A percentile compares a stretch with the other conserved stretches of the same genome.
Conservation (phyloP, 352 stramenopile species). For the Pilasporangium apinafurcum region DNA sequence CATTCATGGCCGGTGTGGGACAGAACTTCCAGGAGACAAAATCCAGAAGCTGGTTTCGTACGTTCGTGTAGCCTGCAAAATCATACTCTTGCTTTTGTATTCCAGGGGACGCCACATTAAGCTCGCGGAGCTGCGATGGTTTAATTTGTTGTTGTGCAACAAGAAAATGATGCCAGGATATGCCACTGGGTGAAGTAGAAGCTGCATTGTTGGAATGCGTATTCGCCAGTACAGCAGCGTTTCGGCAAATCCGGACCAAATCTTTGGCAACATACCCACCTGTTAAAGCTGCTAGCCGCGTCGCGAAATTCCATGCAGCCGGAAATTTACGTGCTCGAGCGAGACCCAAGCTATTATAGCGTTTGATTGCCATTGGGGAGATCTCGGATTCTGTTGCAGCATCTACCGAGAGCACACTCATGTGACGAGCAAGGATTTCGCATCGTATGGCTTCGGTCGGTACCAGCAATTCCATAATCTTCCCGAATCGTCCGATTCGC, state of each 20-base stretch:
- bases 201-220: not conserved
- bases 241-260: constrained; percentile 60
- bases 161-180: constrained; percentile 41
- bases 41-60: constrained; percentile 57
- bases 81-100: constrained; percentile 3
- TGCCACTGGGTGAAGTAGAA: too few species aligned
- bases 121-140: constrained; percentile 62
- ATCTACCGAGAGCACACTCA: constrained; percentile 22
- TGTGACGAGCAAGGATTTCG: constrained; percentile 38
- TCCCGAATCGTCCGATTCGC: constrained; percentile 47
- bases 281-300: constrained; percentile 44
- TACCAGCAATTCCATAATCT: constrained; percentile 53
- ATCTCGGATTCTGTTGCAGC: not conserved
- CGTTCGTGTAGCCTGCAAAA: constrained; percentile 61
- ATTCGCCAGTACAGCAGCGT: constrained; percentile 36
- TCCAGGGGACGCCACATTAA: constrained; percentile 67
- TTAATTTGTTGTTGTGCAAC: constrained; percentile 49
- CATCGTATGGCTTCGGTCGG: constrained; percentile 49
- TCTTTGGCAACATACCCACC: constrained; percentile 78
- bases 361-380: not conserved
- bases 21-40: constrained; percentile 66
- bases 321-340: too few species aligned
- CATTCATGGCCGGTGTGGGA: constrained; percentile 51
- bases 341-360: too few species aligned
- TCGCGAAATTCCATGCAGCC: constrained; percentile 8